Evolutionary conservation across 169 alveolate species (phyloP), one percentile per base, ranked within the genome.

Genomic region (Fabrea salina): DNA sequence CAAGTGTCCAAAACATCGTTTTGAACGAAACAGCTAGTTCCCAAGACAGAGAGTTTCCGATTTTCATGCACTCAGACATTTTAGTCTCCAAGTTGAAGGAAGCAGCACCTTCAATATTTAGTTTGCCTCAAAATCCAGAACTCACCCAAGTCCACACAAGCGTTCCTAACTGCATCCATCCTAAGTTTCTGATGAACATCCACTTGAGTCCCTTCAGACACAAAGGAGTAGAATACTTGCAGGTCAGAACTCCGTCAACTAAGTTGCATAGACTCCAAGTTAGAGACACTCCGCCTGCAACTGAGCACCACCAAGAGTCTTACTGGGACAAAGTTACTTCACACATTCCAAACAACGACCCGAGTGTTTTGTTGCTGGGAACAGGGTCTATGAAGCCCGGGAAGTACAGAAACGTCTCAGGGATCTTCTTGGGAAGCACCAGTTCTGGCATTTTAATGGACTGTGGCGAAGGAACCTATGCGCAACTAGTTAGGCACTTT

Each of bases 401-500:
- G 5, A 83, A 75, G 54, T 80, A 66, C 47, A 79, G 88, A 81
- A 87, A 87, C 64, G 92, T 82, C 0, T 19, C 83, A 4, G 71
- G 86, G 0, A 87, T 83, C 57, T 54, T 70, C 44, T 49, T 87
- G 30, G 77, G 74, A 49, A 47, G 33, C n/a, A 61, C 66, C 57
- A 71, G 74, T 59, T 74, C 83, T 49, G 86, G 86, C 19, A 57
- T 91, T 6, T 53, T 91, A 39, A 70, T 91, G 82, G 96, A 91
- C 78, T 84, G 93, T 40, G 94, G 92, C 19, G 96, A 91, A 71
- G 94, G 96, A 0, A 83, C 96, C 2, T 91, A 79, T 83, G 90
- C 87, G n/a, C 89, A 91, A 75, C 71, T 91, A 22, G 72, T 75
- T 47, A 90, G 86, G 58, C 90, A 88, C 72, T 88, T 67, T 68